Conservation (phyloP, 2,329 filamentous ascomycete species). For the Colletotrichum sp. region DNA sequence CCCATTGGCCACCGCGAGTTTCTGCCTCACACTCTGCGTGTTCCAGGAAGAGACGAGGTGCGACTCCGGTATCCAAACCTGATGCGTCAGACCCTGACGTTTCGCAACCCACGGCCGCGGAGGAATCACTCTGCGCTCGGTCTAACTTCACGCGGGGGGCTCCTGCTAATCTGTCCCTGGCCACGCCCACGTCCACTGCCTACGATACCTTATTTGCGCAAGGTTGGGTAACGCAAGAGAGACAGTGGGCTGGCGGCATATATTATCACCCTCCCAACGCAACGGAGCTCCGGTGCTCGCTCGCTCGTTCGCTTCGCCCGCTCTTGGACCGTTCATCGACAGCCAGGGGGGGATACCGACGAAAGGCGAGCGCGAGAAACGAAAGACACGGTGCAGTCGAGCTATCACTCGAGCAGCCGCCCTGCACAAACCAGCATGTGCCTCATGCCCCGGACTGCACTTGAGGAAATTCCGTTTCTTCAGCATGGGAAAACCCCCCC, state of each 20-base stretch:
- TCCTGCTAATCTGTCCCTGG: neutral
- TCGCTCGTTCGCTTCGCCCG: slow-evolving; percentile 4
- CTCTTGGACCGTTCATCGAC: neutral
- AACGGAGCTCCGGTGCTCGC: slow-evolving; percentile 19
- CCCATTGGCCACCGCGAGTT: slow-evolving; percentile 18
- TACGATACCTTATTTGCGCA: neutral
- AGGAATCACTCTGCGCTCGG: slow-evolving; percentile 19
- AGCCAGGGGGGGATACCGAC: neutral
- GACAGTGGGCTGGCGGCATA: neutral
- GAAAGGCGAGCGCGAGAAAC: neutral
- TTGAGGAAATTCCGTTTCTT: slow-evolving; percentile 15
- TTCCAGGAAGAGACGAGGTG: slow-evolving; percentile 23
- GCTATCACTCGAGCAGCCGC: neutral
- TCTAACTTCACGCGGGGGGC: slow-evolving; percentile 18
- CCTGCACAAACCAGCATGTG: slow-evolving; percentile 11
- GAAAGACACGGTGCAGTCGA: neutral
- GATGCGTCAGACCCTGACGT: slow-evolving; percentile 22
- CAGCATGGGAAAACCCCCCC: neutral
- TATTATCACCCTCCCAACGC: slow-evolving; percentile 6
- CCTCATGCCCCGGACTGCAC: slow-evolving; percentile 6
- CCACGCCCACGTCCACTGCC: neutral
- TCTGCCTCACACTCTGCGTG: slow-evolving; percentile 23
- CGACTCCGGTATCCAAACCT: slow-evolving; percentile 23
- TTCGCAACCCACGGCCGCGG: slow-evolving; percentile 17
- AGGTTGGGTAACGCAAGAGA: neutral